Conservation (phyloP, 1,284 basidiomycete genomes). For the Agaricales sp. region DNA sequence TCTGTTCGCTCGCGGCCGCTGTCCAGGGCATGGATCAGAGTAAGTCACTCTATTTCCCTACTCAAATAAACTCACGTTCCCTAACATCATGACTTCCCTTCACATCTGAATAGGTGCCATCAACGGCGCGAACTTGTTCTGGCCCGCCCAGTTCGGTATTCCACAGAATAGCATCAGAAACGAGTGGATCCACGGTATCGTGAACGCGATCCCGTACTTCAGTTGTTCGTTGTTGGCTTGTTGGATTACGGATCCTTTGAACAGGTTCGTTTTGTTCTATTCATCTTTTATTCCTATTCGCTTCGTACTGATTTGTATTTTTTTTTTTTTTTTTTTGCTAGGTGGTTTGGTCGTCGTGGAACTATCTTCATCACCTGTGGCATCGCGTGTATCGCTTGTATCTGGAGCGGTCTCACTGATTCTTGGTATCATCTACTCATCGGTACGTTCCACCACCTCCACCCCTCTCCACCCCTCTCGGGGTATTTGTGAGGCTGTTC, state of each 20-base stretch:
- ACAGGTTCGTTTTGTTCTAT: no score
- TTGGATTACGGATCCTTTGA: slow-evolving; percentile 40
- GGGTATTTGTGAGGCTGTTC: neutral
- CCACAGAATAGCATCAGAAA: slow-evolving; percentile 17
- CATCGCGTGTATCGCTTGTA: slow-evolving; percentile 47
- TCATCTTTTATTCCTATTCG: no score
- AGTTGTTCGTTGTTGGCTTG: slow-evolving; percentile 29
- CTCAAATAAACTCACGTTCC: neutral
- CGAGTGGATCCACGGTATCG: slow-evolving; percentile 36
- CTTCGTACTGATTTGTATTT: no score
- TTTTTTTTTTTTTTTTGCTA: no score
- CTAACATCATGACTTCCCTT: neutral
- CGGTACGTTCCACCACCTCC: slow-evolving; percentile 11
- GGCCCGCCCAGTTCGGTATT: slow-evolving; percentile 46
- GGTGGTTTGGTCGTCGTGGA: slow-evolving; percentile 53
- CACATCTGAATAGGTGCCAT: neutral
- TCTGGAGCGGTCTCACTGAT: slow-evolving; percentile 46
- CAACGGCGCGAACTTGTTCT: slow-evolving; percentile 57
- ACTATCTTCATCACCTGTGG: slow-evolving; percentile 59
- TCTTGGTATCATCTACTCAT: slow-evolving; percentile 42
- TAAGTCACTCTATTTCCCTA: neutral
- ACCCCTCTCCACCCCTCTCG: neutral
- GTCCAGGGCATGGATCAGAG: slow-evolving; percentile 3
- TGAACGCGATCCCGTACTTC: slow-evolving; percentile 38
- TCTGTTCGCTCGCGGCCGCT: slow-evolving; percentile 2